These are phyloP conservation scores for Aspergillus costaricaensis DNA, from an alignment of 2,329 filamentous ascomycete species.

Conservation along the genomic window DNA sequence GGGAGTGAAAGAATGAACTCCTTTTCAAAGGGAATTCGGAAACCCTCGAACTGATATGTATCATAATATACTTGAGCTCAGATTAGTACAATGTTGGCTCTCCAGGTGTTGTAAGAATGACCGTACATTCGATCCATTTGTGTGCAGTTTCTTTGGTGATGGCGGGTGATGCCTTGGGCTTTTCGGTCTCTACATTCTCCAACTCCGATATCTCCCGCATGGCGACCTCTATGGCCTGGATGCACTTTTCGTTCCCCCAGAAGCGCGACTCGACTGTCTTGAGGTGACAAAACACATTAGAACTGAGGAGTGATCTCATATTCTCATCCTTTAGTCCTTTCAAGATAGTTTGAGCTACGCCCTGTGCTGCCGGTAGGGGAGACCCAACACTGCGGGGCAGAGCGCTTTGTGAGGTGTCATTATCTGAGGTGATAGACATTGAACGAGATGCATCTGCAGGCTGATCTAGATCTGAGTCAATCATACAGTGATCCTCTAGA, in stretches of 20 bases:
- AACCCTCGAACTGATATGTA: slow-evolving; percentile 20
- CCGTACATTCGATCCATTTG: slow-evolving; percentile 11
- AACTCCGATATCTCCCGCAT: slow-evolving; percentile 14
- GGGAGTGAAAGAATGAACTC: slow-evolving; percentile 18
- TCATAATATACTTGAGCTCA: slow-evolving; percentile 10
- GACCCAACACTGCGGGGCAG: not conserved
- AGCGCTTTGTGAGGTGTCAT: not conserved
- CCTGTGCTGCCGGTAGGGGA: not conserved
- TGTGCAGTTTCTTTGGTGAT: slow-evolving; percentile 13
- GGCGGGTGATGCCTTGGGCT: not conserved
- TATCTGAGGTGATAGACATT: not conserved
- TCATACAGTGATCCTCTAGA: slow-evolving; percentile 19
- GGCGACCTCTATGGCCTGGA: slow-evolving; percentile 12
- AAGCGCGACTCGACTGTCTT: slow-evolving; percentile 12
- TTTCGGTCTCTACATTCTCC: not conserved
- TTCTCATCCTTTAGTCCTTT: slow-evolving; percentile 4
- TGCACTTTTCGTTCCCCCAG: slow-evolving; percentile 15
- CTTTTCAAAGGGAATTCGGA: slow-evolving; percentile 17
- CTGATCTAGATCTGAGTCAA: not conserved
- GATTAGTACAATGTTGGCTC: not conserved
- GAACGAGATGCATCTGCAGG: slow-evolving; percentile 1
- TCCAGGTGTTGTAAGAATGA: not conserved
- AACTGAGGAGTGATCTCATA: slow-evolving; percentile 2
- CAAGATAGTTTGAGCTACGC: slow-evolving; percentile 3
- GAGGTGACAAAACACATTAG: slow-evolving; percentile 19